Conservation (phyloP, 805 yeast genomes). For the Candida tallmaniae region DNA sequence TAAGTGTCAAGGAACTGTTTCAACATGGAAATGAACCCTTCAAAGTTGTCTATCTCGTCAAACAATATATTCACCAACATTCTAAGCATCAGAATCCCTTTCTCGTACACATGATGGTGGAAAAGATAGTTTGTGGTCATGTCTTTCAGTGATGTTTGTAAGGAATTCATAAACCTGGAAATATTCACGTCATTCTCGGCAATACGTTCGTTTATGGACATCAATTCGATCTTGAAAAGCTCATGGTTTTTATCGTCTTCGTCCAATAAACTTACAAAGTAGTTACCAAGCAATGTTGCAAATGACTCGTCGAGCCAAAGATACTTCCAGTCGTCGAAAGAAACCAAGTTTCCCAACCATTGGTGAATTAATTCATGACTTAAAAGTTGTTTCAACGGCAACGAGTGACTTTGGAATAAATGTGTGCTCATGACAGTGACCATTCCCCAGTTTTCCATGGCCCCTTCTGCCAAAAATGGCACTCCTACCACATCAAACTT, state of each 20-base stretch:
- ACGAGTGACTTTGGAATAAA: slow-evolving; percentile 21
- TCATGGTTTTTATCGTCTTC: slow-evolving; percentile 6
- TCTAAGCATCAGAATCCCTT: slow-evolving; percentile 53
- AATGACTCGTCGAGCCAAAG: slow-evolving; percentile 76
- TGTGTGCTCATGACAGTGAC: slow-evolving; percentile 56
- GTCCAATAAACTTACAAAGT: slow-evolving; percentile 13
- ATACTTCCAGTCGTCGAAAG: slow-evolving; percentile 64
- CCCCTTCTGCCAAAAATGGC: slow-evolving; percentile 72
- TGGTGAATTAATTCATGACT: slow-evolving; percentile 77
- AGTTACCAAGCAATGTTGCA: slow-evolving; percentile 68
- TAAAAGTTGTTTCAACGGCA: slow-evolving; percentile 48
- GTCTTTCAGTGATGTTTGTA: slow-evolving; percentile 12
- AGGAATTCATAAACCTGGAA: slow-evolving; percentile 27
- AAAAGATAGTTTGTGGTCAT: slow-evolving; percentile 42
- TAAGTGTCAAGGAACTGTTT: slow-evolving; percentile 20
- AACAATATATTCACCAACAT: slow-evolving; percentile 39
- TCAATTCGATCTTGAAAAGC: slow-evolving; percentile 15
- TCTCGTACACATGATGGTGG: slow-evolving; percentile 48
- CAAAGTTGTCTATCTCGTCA: slow-evolving; percentile 6
- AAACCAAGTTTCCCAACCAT: slow-evolving; percentile 68
- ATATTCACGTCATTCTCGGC: slow-evolving; percentile 13
- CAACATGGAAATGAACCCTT: slow-evolving; percentile 8
- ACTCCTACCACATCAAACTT: slow-evolving; percentile 66
- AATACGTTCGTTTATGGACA: slow-evolving; percentile 14
- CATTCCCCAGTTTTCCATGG: slow-evolving; percentile 77